Base-by-base conservation (phyloP, 1,139 yeast genomes). In the Saccharomyces hybrid region DNA sequence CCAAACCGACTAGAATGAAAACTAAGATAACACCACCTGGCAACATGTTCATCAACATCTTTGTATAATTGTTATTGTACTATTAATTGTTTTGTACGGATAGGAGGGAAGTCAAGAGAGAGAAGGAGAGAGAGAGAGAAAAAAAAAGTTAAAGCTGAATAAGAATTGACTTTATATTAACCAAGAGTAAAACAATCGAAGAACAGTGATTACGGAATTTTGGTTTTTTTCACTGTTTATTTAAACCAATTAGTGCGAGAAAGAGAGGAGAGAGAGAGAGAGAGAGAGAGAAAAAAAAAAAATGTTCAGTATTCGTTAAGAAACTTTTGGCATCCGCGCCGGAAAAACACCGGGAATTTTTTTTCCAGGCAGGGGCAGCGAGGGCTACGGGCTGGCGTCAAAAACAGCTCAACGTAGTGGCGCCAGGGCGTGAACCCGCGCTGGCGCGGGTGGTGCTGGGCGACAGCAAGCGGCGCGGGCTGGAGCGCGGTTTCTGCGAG, bases 11-110 rank as follows among this genome's bases (percentile, higher is more conserved):
- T 59, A 78, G 68, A 67, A 75, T 70, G 69, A 78, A 76, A 60
- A 78, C 82, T 66, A 78, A 73, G 66, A 78, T 78, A 68, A 77
- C 81, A 70, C 81, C 81, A 63, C 76, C 75, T 70, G 82, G 81
- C 67, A 78, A 73, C 79, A 76, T 77, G 68, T 50, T 52, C 48
- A 47, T 51, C 42, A 31, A 31, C 38, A 31, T 31, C 38, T 31
- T 31, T 31, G 38, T 31, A 31, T 31, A 31, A 32, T 47, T 50
- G 27, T 49, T 49, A 25, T 32, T 49, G 20, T 49, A 11, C 9
- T 49, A 16, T 26, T 42, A 34, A 38, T 20, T 34, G 25, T 23
- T 13, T 4, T 34, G n/a, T 25, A 5, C 27, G 30, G n/a, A 20
- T 13, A 31, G 49, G n/a, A 26, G 25, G 5, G 16, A 13, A 27